Evolutionary conservation across 768 basidiomycete species (phyloP).

Genomic region (Leccinum subtestaceum): DNA sequence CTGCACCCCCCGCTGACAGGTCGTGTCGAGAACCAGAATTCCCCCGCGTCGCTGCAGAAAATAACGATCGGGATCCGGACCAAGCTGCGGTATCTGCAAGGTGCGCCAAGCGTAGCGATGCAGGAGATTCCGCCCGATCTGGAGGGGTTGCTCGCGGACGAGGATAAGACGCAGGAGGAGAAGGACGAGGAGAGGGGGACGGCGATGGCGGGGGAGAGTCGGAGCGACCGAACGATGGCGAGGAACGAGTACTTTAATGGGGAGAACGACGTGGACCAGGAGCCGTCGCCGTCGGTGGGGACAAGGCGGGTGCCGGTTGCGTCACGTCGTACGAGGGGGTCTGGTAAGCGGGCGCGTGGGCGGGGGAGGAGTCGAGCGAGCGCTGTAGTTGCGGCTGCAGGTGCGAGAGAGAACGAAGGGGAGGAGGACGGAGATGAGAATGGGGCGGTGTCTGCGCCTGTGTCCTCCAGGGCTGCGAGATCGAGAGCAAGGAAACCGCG

Average conservation of each 20-base stretch:
- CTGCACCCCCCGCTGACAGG: conserved; percentile 91
- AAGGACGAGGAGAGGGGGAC: conserved; percentile 66
- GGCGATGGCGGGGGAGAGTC: conserved; percentile 49
- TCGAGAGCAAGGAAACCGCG: conserved; percentile 32
- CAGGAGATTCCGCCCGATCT: conserved; percentile 95
- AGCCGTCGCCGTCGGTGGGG: conserved; percentile 34
- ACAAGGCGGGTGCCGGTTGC: conserved; percentile 13
- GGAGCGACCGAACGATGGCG: conserved; percentile 50
- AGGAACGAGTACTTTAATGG: conserved; percentile 75
- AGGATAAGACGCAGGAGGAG: conserved; percentile 65
- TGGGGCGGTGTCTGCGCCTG: conserved; percentile 9
- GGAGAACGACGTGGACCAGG: conserved; percentile 63
- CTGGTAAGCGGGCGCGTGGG: conserved; percentile 31
- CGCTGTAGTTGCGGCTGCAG: conserved; percentile 4
- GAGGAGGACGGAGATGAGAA: conserved; percentile 40
- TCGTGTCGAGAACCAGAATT: conserved; percentile 92
- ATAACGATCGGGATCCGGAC: conserved; percentile 84
- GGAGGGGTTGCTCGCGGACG: conserved; percentile 70
- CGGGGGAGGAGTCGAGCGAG: conserved; percentile 35
- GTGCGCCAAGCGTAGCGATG: conserved; percentile 96
- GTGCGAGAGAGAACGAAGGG: conserved; percentile 30
- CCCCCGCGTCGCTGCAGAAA: conserved; percentile 74
- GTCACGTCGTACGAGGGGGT: conserved; percentile 20
- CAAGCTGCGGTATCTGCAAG: conserved; percentile 88
- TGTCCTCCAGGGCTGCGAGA: conserved; percentile 29